phyloP scores from a whole-genome alignment of 2,329 filamentous ascomycete genomes.

The Fonsecaea erecta region DNA sequence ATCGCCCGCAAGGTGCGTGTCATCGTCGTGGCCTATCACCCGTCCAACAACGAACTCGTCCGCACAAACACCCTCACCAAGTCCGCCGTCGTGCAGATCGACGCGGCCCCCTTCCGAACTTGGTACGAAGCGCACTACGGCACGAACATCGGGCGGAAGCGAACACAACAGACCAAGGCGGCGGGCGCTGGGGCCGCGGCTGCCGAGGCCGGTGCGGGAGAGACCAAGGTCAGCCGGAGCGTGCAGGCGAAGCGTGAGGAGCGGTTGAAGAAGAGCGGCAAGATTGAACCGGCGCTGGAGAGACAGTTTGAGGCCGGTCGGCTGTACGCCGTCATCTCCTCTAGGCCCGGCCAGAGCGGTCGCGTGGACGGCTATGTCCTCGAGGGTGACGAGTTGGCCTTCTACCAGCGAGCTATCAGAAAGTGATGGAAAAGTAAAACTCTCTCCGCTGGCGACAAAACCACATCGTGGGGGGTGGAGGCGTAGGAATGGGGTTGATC shows the following conservation, averaged over 20 bases:
- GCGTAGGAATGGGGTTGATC: background rate
- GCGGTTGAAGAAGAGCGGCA: slow-evolving; percentile 80
- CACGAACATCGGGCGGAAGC: slow-evolving; percentile 81
- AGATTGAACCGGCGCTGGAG: slow-evolving; percentile 92
- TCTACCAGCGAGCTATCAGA: slow-evolving; percentile 99
- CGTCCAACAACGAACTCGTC: slow-evolving; percentile 99
- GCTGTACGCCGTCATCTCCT: slow-evolving; percentile 89
- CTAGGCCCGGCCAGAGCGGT: slow-evolving; percentile 94
- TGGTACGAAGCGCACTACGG: slow-evolving; percentile 99
- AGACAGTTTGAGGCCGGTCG: slow-evolving; percentile 99
- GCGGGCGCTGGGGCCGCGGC: slow-evolving; percentile 61
- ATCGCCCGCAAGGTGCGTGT: slow-evolving; percentile 98
- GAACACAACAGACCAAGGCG: slow-evolving; percentile 73
- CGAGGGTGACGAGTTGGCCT: slow-evolving; percentile 98
- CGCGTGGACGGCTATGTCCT: slow-evolving; percentile 97
- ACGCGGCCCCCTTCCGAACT: slow-evolving; percentile 98
- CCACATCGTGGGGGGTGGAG: background rate
- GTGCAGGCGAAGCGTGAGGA: slow-evolving; percentile 96
- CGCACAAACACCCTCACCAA: slow-evolving; percentile 99
- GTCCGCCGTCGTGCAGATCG: slow-evolving; percentile 97
- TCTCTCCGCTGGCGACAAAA: background rate
- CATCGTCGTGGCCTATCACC: slow-evolving; percentile 98
- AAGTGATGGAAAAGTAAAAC: slow-evolving; percentile 66
- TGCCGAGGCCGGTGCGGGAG: slow-evolving; percentile 41
- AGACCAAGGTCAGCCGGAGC: slow-evolving; percentile 89